Conservation (phyloP, 169 alveolate species). For the Plasmodium gonderi region DNA sequence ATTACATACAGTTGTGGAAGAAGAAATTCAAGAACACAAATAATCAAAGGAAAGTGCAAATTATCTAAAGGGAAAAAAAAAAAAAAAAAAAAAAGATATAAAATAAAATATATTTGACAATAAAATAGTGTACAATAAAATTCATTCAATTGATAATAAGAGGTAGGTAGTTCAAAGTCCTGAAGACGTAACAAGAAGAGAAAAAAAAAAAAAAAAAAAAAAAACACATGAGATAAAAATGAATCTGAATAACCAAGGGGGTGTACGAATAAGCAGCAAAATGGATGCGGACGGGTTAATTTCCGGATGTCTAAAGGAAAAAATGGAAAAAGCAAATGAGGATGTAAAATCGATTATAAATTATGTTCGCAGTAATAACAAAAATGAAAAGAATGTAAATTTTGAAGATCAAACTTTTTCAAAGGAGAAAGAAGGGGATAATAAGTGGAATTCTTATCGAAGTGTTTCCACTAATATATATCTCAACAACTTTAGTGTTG, state of each 20-base stretch:
- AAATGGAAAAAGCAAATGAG: not conserved
- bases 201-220: no score
- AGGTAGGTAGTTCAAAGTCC: no score
- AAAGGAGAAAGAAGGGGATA: not conserved
- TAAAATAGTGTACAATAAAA: no score
- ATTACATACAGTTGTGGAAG: no score
- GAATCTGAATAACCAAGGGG: not conserved
- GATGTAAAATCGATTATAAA: not conserved
- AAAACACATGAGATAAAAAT: no score
- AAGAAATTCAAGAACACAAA: no score
- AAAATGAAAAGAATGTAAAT: not conserved
- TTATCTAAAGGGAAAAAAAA: no score
- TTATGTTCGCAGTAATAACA: not conserved
- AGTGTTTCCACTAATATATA: not conserved
- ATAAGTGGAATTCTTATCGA: slow-evolving; percentile 4
- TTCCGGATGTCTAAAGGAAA: not conserved
- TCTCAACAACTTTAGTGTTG: not conserved
- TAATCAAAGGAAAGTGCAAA: no score
- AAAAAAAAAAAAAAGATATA: no score
- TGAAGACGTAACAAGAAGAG: no score
- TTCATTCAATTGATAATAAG: no score
- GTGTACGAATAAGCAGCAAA: not conserved
- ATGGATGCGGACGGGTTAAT: not conserved
- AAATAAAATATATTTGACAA: no score
- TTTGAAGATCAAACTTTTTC: not conserved